Base-by-base conservation (phyloP, 371 early-diverging fungal species). In the Syncephalastrum racemosum region DNA sequence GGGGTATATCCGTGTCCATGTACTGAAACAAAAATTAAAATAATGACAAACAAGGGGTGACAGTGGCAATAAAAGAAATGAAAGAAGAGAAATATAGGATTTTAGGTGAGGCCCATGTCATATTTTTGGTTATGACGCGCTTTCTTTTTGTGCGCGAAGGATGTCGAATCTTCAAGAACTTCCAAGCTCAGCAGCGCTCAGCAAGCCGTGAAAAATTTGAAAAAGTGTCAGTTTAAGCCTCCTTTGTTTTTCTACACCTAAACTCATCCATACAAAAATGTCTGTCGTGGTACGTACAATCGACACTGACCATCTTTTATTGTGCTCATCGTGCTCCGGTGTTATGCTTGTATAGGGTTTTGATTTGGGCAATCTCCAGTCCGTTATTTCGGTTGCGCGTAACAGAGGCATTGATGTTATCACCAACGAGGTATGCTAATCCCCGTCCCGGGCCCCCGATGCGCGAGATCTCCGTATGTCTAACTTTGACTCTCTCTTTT, bases 391-490 rank as follows among this genome's bases (percentile, higher is more conserved):
- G 56, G 96, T 97, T 46, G 98, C 97, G 46, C 82, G 98, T 71
- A 97, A 97, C 84, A 89, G 97, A 67, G 97, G 97, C 71, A 95
- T 98, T 68, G 98, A 98, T 75, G 94, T 98, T 61, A 90, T 98
- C 66, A 83, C 86, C 74, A 98, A 98, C 79, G 97, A 97, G 76
- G 95, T 94, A 23, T 31, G 36, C 36, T 3, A 31, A 31, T 31
- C 36, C 36, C 36, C 36, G 36, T 31, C 36, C 36, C 36, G 36
- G 36, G 6, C 10, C 36, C 36, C 27, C 7, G n/a, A 4, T 7
- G 27, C 27, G 3, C 27, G 36, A 7, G 36, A 31, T 31, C 36
- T 12, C 36, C 36, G 36, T 31, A 10, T 31, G 2, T 10, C 36
- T 31, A 31, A 31, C 36, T 31, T 31, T 5, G 36, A 10, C 2